Percentiles rank a stretch among this genome's conserved stretches.
Evolutionary conservation across 2,329 filamentous ascomycete genomes (phyloP).

Genomic region (Hypomyces perniciosus): DNA sequence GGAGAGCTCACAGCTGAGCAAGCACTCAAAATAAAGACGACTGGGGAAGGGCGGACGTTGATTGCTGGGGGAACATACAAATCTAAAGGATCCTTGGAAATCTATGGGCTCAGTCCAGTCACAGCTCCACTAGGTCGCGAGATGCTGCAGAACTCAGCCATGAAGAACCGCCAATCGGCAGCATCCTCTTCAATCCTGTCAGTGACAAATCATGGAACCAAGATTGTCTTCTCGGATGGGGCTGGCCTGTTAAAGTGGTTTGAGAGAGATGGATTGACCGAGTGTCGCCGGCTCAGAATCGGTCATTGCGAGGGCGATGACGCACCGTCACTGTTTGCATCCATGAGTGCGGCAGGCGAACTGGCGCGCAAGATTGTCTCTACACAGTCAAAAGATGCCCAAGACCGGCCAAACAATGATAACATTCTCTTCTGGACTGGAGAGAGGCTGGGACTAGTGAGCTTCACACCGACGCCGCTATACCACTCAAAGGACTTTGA

Average conservation of each 20-base stretch:
- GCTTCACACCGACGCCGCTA: slow-evolving; percentile 49
- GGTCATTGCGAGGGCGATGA: slow-evolving; percentile 47
- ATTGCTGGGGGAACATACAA: slow-evolving; percentile 88
- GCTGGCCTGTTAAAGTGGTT: slow-evolving; percentile 85
- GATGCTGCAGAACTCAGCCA: slow-evolving; percentile 39
- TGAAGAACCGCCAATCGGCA: slow-evolving; percentile 78
- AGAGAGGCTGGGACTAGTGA: slow-evolving; percentile 69
- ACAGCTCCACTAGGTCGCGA: slow-evolving; percentile 21
- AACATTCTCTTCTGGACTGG: slow-evolving; percentile 85
- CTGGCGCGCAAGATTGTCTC: slow-evolving; percentile 76
- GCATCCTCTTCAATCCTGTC: slow-evolving; percentile 76
- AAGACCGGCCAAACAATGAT: slow-evolving; percentile 45
- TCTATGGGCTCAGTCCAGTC: slow-evolving; percentile 59
- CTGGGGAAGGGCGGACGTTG: slow-evolving; percentile 55
- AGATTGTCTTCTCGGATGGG: slow-evolving; percentile 77
- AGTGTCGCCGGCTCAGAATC: slow-evolving; percentile 49
- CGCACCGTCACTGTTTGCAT: slow-evolving; percentile 45
- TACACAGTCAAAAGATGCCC: slow-evolving; percentile 36
- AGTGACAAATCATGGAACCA: slow-evolving; percentile 72
- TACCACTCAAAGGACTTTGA: slow-evolving; percentile 49
- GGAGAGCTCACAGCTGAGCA: slow-evolving; percentile 51
- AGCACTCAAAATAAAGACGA: slow-evolving; percentile 47
- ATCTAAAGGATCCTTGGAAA: slow-evolving; percentile 79
- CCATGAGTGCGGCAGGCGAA: slow-evolving; percentile 55
- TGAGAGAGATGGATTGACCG: slow-evolving; percentile 71